Base-by-base conservation (phyloP, 2,329 filamentous ascomycete species). In the Diaporthe humulicola region DNA sequence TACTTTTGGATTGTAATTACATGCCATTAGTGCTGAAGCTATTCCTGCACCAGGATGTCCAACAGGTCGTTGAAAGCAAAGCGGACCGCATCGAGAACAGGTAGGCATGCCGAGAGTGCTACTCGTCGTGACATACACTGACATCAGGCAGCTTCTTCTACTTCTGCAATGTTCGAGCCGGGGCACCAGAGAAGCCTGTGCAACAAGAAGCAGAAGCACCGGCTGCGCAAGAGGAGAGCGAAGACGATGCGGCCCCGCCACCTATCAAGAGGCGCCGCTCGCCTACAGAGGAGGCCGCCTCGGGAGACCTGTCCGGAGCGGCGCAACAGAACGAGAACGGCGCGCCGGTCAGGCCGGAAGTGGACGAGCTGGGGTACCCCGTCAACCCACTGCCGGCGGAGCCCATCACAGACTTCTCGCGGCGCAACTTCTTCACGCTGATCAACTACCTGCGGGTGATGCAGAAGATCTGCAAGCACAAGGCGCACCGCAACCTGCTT, bases 401-500 rank as follows among this genome's bases (percentile, higher is more conserved):
- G 75, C 95, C 95, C 40, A 96, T 98, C 77, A 98, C 95, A 1
- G 92, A 93, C 80, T 98, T 96, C 86, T 98, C 95, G 17, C 95
- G 95, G 84, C 94, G 97, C 79, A 98, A 98, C 83, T 98, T 98
- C 87, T 98, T 98, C 87, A 94, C 95, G 1, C 91, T 94, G 58
- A 98, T 98, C 87, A 98, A 98, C 85, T 96, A 97, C 84, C 89
- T 99, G 28, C 95, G 97, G 77, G 93, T 98, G 75, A 94, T 99
- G 90, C 97, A 99, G 81, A 99, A 99, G 85, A 94, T 98, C 75
- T 98, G 96, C 85, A 97, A 98, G 80, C 91, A 94, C 84, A 98
- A 98, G 85, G 95, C 96, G 1, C 97, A 99, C 85, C 93, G 97
- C 73, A 98, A 98, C 83, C 88, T 99, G 19, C 90, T 98, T 67